Base-by-base conservation (phyloP, 2,329 filamentous ascomycete genomes). In the Fusarium brachygibbosum region DNA sequence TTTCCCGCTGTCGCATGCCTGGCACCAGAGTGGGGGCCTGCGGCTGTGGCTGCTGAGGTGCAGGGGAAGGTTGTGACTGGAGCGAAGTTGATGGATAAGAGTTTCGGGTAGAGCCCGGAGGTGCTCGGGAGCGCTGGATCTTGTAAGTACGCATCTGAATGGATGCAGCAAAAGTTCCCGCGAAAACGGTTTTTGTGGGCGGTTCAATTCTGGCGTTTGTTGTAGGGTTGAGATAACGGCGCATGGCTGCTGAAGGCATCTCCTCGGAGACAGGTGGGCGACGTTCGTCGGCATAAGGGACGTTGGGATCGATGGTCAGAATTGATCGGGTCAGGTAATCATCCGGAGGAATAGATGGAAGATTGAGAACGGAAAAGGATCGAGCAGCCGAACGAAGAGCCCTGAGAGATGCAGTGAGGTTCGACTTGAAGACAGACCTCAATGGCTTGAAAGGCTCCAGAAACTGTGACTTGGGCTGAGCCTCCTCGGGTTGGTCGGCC, bases 61-160 rank as follows among this genome's bases (percentile, higher is more conserved):
- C 67, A 59, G 78, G 76, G 46, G 77, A 65, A 29, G 79, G 73
- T 21, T 77, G 68, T 40, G 68, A 70, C 58, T 70, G 71, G 48
- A 76, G 65, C 42, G 75, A 73, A 62, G 76, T 58, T 65, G 73
- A 75, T 63, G 80, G 71, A 66, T 78, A 77, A 38, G 76, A 69
- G 52, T 74, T 71, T 49, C 78, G 78, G 17, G 66, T 65, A n/a
- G 73, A 71, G n/a, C 76, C 63, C 23, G 79, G 72, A 38, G 78
- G 71, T 52, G 79, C 80, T 64, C 80, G 82, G 29, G 83, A 84
- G 35, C 83, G 83, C 72, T 85, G 84, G 34, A 88, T 83, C 74
- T 88, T 88, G 81, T 91, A 91, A 1, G 89, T 91, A 74, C 90
- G 88, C 89, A 91, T 90, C 76, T 91, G 89, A 61, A 91, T 91